phyloP scores from a whole-genome alignment of 345 rosid species.

The Salix purpurea region DNA sequence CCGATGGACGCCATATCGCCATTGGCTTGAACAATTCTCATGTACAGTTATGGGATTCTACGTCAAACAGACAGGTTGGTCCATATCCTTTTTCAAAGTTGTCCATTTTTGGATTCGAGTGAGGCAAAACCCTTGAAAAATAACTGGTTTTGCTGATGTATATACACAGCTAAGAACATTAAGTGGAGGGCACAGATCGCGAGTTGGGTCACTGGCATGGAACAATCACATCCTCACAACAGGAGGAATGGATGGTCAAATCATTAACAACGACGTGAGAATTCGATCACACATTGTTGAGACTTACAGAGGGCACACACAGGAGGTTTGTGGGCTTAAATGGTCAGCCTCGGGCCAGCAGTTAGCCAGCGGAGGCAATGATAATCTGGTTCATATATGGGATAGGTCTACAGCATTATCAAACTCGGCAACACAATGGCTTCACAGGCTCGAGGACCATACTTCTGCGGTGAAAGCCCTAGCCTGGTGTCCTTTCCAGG shows the following conservation, averaged over 20 bases:
- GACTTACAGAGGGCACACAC: background rate
- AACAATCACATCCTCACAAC: constrained; percentile 18
- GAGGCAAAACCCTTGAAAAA: too few species aligned
- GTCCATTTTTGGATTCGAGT: background rate
- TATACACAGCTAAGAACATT: background rate
- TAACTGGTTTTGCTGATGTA: background rate
- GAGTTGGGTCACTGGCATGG: constrained; percentile 17
- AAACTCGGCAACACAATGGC: constrained; percentile 41
- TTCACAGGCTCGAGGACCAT: constrained; percentile 47
- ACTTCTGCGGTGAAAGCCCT: constrained; percentile 52
- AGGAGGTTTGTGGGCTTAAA: constrained; percentile 5
- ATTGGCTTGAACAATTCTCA: constrained; percentile 42
- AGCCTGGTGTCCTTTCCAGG: constrained; percentile 58
- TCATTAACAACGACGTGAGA: constrained; percentile 8
- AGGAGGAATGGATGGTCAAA: constrained; percentile 7
- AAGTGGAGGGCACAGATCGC: constrained; percentile 5
- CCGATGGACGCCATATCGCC: constrained; percentile 38
- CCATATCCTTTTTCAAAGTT: background rate
- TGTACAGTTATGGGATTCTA: constrained; percentile 42
- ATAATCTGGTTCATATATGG: constrained; percentile 44
- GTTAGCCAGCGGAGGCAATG: constrained; percentile 32
- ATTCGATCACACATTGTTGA: constrained; percentile 3
- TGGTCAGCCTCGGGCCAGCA: constrained; percentile 2
- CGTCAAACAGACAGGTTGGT: constrained; percentile 16
- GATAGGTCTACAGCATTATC: constrained; percentile 43